Evolutionary conservation across 306 rosid species (phyloP).

Genomic region (Parietaria judaica): DNA sequence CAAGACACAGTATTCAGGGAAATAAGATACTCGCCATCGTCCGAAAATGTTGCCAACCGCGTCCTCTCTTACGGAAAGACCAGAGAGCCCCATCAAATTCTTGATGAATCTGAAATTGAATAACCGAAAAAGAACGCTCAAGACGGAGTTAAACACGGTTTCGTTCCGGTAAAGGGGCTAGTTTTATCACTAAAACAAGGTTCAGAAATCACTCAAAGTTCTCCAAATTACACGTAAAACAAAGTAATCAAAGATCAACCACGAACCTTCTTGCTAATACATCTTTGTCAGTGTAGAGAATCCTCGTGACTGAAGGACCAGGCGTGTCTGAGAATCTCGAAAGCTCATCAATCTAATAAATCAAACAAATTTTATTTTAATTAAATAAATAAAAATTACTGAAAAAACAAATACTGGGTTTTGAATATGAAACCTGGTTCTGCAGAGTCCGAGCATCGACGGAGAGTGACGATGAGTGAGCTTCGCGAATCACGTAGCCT

Average conservation of each 20-base stretch:
- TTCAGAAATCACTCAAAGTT: not conserved
- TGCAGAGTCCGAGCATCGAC: slow-evolving; percentile 57
- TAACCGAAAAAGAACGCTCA: slow-evolving; percentile 13
- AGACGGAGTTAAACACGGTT: not conserved
- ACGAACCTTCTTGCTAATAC: slow-evolving; percentile 67
- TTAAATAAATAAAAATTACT: slow-evolving; percentile 25
- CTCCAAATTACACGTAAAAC: not conserved
- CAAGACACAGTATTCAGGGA: not conserved
- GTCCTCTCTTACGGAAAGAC: slow-evolving; percentile 86
- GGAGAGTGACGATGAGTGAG: slow-evolving; percentile 47
- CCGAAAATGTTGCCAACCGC: slow-evolving; percentile 94
- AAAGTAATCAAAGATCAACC: not conserved
- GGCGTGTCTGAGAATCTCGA: slow-evolving; percentile 72
- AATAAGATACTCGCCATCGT: slow-evolving; percentile 54
- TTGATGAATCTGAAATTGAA: slow-evolving; percentile 60
- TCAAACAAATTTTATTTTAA: slow-evolving; percentile 30
- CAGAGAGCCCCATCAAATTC: slow-evolving; percentile 71
- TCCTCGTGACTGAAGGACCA: slow-evolving; percentile 87
- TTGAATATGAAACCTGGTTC: slow-evolving; percentile 46
- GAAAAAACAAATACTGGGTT: not conserved
- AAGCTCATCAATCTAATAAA: slow-evolving; percentile 70
- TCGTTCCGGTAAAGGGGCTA: not conserved
- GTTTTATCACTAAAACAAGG: not conserved
- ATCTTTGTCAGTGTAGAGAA: slow-evolving; percentile 77
- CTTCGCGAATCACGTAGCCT: slow-evolving; percentile 64